Conservation (phyloP, 176 grass and related monocot genomes). For the Eremochloa ophiuroides region DNA sequence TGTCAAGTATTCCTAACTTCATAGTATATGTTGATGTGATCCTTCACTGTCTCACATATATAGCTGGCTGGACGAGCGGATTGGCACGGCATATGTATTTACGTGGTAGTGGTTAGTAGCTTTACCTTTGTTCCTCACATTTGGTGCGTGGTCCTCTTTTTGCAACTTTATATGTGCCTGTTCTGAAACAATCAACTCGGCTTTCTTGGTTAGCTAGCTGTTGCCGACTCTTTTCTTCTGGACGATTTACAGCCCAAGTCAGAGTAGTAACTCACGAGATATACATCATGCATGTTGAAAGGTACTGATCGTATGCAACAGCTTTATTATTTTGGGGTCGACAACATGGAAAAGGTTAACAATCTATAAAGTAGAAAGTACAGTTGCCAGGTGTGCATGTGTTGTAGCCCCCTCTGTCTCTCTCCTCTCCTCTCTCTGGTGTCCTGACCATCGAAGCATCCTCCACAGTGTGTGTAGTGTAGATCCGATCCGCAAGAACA, state of each 20-base stretch:
- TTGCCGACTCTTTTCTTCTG: neutral
- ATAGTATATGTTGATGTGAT: neutral
- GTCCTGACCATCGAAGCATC: neutral
- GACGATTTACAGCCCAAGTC: neutral
- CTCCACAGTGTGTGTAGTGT: neutral
- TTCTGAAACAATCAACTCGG: neutral
- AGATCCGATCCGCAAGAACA: conserved; percentile 26
- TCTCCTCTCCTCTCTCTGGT: too few relatives aligned
- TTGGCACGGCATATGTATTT: neutral
- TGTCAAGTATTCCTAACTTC: neutral
- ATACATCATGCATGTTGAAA: neutral
- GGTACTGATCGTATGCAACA: neutral
- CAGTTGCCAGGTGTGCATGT: neutral
- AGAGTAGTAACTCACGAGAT: neutral
- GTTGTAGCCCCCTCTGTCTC: neutral
- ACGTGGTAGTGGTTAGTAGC: neutral
- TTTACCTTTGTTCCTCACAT: neutral
- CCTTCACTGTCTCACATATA: neutral
- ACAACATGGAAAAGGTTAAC: conserved; percentile 17
- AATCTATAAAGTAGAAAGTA: neutral
- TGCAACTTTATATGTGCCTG: neutral
- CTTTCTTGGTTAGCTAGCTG: neutral
- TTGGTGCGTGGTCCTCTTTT: neutral
- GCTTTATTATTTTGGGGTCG: neutral
- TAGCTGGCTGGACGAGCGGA: neutral